These are phyloP conservation scores for Pythium apleroticum DNA, from an alignment of 352 stramenopile species.

Conservation along the genomic window DNA sequence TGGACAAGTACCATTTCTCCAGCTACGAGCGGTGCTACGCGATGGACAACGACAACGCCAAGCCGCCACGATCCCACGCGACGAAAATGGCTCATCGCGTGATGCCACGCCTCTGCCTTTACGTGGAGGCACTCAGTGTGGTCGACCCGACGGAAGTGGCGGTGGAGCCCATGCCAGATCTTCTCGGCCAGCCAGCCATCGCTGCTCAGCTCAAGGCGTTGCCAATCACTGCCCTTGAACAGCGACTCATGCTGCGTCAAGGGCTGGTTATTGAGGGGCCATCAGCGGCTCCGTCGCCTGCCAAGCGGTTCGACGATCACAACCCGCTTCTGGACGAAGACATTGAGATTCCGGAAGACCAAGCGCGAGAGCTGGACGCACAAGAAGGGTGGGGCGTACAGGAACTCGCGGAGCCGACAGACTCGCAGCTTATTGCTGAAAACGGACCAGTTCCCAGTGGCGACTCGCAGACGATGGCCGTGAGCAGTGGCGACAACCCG, in stretches of 20 bases:
- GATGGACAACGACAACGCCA: conserved; percentile 28
- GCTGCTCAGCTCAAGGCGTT: conserved; percentile 24
- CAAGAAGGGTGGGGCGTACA: conserved; percentile 51
- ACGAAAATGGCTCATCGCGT: not conserved
- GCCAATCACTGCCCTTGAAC: conserved; percentile 37
- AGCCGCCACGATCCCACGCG: not conserved
- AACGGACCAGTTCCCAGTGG: conserved; percentile 39
- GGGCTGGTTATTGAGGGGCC: conserved; percentile 24
- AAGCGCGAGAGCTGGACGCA: conserved; percentile 49
- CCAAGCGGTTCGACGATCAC: conserved; percentile 37
- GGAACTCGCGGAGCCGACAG: conserved; percentile 30
- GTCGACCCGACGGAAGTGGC: conserved; percentile 53
- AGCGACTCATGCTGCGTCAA: conserved; percentile 50
- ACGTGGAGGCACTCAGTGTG: conserved; percentile 41
- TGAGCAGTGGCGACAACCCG: conserved; percentile 2
- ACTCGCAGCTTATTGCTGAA: conserved; percentile 73
- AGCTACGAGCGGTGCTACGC: conserved; percentile 37
- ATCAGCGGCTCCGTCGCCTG: not conserved
- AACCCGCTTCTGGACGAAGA: conserved; percentile 58
- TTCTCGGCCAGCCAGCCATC: conserved; percentile 35
- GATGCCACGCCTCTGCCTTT: not conserved
- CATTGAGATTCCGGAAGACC: conserved; percentile 58
- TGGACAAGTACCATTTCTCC: conserved; percentile 66
- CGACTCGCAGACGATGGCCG: conserved; percentile 7
- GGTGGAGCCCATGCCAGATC: conserved; percentile 34